Evolutionary conservation across 2,329 filamentous ascomycete genomes (phyloP), one percentile per base, ranked within the genome.

Genomic region (Rhynchosporium graminicola): DNA sequence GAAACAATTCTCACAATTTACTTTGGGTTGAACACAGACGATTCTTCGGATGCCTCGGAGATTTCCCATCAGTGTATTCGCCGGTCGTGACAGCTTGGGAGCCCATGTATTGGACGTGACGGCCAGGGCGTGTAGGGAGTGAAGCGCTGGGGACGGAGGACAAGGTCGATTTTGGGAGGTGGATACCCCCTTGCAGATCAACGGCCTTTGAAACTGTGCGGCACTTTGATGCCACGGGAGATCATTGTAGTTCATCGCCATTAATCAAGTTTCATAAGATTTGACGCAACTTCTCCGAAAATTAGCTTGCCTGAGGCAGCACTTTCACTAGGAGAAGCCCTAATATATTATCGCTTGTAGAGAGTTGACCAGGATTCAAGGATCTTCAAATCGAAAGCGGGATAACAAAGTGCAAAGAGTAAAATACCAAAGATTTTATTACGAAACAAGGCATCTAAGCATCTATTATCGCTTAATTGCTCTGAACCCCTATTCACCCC

Each of bases 161-260:
- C 59, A 56, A 55, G 59, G 42, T 50, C n/a, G 43, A 9, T 54
- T 56, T 61, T 31, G 51, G 61, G 52, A 60, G 57, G 61, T 60
- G 51, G 61, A 57, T 60, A 46, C 40, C 9, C n/a, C 28, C 38
- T 26, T 31, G 42, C 47, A 29, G 48, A 45, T 47, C 45, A 46
- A 8, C 54, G 45, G 38, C 38, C 38, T 52, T 45, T 38, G 31
- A 20, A 20, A 45, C 40, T 47, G n/a, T 15, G 42, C 58, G 58
- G 58, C 50, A 60, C 20, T 42, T 55, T 33, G 36, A 42, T 33
- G 50, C n/a, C 15, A 46, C 50, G n/a, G 59, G 26, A 60, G 36
- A 50, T 59, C 57, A 36, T 28, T 40, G 47, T 46, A 40, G 42
- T 52, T n/a, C 28, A 51, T 42, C 58, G 31, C 31, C 48, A 60